Evolutionary conservation across 495 filamentous ascomycete genomes (phyloP).

Genomic region (Penicillium psychrofluorescens): DNA sequence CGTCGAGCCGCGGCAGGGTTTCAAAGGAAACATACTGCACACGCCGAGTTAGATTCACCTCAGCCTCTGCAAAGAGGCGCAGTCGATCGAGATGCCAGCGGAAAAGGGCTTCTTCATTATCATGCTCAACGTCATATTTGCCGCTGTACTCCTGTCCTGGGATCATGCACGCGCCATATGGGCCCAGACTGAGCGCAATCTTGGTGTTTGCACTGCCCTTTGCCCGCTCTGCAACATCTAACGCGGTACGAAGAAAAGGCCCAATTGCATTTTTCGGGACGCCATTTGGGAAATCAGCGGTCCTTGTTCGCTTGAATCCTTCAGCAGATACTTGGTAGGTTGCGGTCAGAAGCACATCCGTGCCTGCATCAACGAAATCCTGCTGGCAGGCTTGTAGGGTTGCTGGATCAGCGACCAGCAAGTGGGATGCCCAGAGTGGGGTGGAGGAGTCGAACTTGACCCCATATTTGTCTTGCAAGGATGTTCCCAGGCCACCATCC

Average conservation of each 20-base stretch:
- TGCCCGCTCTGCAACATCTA: constrained; percentile 26
- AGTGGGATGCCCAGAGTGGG: constrained; percentile 60
- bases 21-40: constrained; percentile 57
- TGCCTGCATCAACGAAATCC: constrained; percentile 45
- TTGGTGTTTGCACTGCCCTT: constrained; percentile 14
- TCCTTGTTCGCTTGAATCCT: constrained; percentile 41
- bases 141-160: constrained; percentile 60
- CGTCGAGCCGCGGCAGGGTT: constrained; percentile 51
- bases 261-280: constrained; percentile 17
- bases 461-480: constrained; percentile 49
- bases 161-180: constrained; percentile 58
- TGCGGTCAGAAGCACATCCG: constrained; percentile 54
- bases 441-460: constrained; percentile 39
- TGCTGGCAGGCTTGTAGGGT: constrained; percentile 46
- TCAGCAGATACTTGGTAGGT: constrained; percentile 56
- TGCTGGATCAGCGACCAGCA: constrained; percentile 42
- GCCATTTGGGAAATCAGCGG: constrained; percentile 11
- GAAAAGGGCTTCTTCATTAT: constrained; percentile 30
- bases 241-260: constrained; percentile 13
- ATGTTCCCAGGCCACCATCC: constrained; percentile 61
- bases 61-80: constrained; percentile 33
- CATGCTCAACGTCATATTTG: constrained; percentile 42
- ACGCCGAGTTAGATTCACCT: constrained; percentile 15
- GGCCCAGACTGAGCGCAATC: constrained; percentile 50
- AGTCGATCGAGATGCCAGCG: constrained; percentile 52